Percentiles rank a stretch among this genome's conserved stretches.
phyloP scores from a whole-genome alignment of 805 yeast species.

The Metschnikowia santaceciliae region DNA sequence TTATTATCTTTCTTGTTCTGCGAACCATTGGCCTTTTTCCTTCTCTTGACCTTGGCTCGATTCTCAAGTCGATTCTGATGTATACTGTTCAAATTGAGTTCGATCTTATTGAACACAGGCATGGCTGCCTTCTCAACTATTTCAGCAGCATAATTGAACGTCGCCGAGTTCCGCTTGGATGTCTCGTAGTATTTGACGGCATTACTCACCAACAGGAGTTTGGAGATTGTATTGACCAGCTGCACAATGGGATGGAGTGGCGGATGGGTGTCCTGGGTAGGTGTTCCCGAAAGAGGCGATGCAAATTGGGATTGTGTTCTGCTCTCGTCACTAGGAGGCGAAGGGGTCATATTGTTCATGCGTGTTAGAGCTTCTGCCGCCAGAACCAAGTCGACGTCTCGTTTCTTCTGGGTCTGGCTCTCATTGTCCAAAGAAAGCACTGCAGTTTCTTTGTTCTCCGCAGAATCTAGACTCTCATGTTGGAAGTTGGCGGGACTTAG shows the following conservation, averaged over 20 bases:
- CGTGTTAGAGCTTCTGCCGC: slow-evolving; percentile 43
- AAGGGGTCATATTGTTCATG: slow-evolving; percentile 24
- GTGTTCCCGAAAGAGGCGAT: slow-evolving; percentile 13
- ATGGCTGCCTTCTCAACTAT: slow-evolving; percentile 54
- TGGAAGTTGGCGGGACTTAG: not conserved
- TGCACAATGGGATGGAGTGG: slow-evolving; percentile 38
- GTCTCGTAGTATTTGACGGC: slow-evolving; percentile 47
- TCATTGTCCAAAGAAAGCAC: not conserved
- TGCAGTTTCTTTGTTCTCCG: not conserved
- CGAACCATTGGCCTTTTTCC: slow-evolving; percentile 8
- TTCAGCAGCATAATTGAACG: slow-evolving; percentile 59
- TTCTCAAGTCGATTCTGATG: slow-evolving; percentile 28
- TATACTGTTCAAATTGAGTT: slow-evolving; percentile 40
- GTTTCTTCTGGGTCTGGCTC: not conserved
- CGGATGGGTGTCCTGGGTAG: slow-evolving; percentile 13
- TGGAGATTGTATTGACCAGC: slow-evolving; percentile 34
- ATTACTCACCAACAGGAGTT: slow-evolving; percentile 43
- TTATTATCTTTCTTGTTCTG: slow-evolving; percentile 54
- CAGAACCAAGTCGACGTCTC: slow-evolving; percentile 27
- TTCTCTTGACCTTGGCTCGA: slow-evolving; percentile 13
- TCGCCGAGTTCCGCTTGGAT: slow-evolving; percentile 42
- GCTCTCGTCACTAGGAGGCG: slow-evolving; percentile 15
- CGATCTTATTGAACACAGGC: slow-evolving; percentile 50
- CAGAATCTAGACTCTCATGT: not conserved
- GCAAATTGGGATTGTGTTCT: slow-evolving; percentile 8